Evolutionary conservation across 2,329 filamentous ascomycete genomes (phyloP), one percentile per base, ranked within the genome.

Genomic region (Colletotrichum horii): DNA sequence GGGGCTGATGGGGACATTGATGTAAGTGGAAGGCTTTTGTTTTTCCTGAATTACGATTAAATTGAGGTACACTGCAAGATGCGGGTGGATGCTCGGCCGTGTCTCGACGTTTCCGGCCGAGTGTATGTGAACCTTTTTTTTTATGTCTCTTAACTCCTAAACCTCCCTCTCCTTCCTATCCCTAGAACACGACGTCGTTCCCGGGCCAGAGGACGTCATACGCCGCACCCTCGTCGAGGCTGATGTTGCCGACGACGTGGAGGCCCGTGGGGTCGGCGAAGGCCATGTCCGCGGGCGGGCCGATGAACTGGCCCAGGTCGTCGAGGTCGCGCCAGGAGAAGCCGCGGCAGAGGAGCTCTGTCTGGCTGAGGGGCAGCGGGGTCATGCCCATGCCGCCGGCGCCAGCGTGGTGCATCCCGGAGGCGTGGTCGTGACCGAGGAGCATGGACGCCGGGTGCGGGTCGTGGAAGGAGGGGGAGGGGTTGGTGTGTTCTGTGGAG

Each of bases 281-380:
- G 62, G 11, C 34, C 61, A 70, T 66, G 38, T 74, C 75, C 4
- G 71, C 52, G 8, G 71, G 43, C 11, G 43, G 66, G 19, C 71
- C 71, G 26, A 85, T 84, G 74, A 90, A 91, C 76, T 92, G 90
- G 0, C 90, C 90, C 3, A 92, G 87, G 3, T 91, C 91, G 73
- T 90, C 89, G 7, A 93, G 83, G 79, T 92, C 90, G 2, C 91
- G 85, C 91, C 91, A 93, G 1, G 90, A 92, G 81, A 93, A 92
- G 58, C 90, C 89, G 67, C 91, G 89, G 3, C 88, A 84, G 67
- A 87, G 56, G 9, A 75, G 38, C 4, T 75, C 69, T 4, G 73
- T 26, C 15, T 72, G 73, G 12, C 43, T 48, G 6, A 48, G 43
- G 19, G 43, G 43, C 19, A 61, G 62, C 24, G 62, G 62, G 30